These are phyloP conservation scores for Trametes cubensis DNA, from an alignment of 768 basidiomycete species.

Conservation along the genomic window DNA sequence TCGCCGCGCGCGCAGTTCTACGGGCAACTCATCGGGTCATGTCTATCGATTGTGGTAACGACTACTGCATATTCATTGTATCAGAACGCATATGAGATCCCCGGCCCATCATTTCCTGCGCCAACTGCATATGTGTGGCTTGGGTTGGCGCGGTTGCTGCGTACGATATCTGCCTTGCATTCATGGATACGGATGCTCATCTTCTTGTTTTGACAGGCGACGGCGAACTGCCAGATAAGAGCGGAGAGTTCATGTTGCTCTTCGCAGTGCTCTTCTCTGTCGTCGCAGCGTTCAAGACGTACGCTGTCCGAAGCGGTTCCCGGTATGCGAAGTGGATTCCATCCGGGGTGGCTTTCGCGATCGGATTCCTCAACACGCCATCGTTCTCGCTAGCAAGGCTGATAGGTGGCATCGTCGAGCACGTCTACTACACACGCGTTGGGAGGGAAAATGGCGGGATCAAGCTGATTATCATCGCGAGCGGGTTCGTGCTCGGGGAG, in stretches of 20 bases:
- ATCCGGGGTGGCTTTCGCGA: slow-evolving; percentile 92
- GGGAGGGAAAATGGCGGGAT: slow-evolving; percentile 61
- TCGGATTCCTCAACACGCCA: slow-evolving; percentile 95
- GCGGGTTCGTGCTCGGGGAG: slow-evolving; percentile 95
- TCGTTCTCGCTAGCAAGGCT: slow-evolving; percentile 92
- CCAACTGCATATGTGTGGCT: slow-evolving; percentile 96
- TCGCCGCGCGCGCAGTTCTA: slow-evolving; percentile 95
- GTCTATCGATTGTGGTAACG: slow-evolving; percentile 86
- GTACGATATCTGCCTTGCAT: slow-evolving; percentile 44
- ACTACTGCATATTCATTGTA: slow-evolving; percentile 88
- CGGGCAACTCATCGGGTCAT: slow-evolving; percentile 89
- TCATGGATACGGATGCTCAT: slow-evolving; percentile 25
- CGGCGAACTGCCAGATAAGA: slow-evolving; percentile 79
- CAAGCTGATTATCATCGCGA: slow-evolving; percentile 82
- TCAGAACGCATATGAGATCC: slow-evolving; percentile 83
- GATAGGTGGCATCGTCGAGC: slow-evolving; percentile 83
- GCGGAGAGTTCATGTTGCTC: slow-evolving; percentile 72
- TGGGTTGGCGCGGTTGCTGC: slow-evolving; percentile 70
- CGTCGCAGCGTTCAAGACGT: slow-evolving; percentile 68
- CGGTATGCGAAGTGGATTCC: slow-evolving; percentile 80
- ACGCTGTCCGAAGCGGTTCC: slow-evolving; percentile 49
- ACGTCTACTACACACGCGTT: slow-evolving; percentile 53
- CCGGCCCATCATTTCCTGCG: slow-evolving; percentile 93
- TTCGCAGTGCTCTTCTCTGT: slow-evolving; percentile 75
- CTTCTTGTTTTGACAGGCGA: slow-evolving; percentile 54